A percentile compares a stretch with the other conserved stretches of the same genome.
phyloP scores from a whole-genome alignment of 2,329 filamentous ascomycete species.

The Didymella sp. region DNA sequence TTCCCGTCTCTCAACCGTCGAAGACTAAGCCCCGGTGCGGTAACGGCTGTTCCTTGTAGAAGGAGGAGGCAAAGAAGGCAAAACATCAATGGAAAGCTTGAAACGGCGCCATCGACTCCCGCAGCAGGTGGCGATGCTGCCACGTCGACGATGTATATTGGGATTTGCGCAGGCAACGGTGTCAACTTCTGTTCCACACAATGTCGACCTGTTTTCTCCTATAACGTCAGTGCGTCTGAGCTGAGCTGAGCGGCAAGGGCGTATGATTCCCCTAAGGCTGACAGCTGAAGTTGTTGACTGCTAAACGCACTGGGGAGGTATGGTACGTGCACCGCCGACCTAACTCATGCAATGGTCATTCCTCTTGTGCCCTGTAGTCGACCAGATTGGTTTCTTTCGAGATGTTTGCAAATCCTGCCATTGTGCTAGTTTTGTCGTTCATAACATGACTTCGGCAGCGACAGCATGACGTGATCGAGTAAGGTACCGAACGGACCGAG shows the following conservation, averaged over 20 bases:
- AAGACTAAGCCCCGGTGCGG: too few species aligned
- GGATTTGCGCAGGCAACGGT: background rate
- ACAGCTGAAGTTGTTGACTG: background rate
- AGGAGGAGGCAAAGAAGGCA: constrained; percentile 3
- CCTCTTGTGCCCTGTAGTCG: too few species aligned
- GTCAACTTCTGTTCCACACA: background rate
- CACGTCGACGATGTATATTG: background rate
- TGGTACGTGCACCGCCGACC: background rate
- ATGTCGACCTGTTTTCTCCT: background rate
- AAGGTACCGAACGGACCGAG: background rate
- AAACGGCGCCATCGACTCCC: background rate
- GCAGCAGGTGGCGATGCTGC: background rate
- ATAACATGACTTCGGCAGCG: background rate
- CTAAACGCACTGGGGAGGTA: background rate
- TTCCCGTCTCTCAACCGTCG: background rate
- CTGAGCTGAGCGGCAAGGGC: background rate
- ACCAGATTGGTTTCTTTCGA: background rate
- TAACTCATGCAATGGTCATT: too few species aligned
- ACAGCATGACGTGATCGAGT: background rate
- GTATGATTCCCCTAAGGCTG: background rate
- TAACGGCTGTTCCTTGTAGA: background rate
- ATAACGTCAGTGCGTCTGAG: background rate
- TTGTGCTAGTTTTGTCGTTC: background rate
- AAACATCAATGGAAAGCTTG: background rate
- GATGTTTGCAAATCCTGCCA: background rate